phyloP scores from a whole-genome alignment of 2,329 filamentous ascomycete species.

The Alternaria ventricosa region DNA sequence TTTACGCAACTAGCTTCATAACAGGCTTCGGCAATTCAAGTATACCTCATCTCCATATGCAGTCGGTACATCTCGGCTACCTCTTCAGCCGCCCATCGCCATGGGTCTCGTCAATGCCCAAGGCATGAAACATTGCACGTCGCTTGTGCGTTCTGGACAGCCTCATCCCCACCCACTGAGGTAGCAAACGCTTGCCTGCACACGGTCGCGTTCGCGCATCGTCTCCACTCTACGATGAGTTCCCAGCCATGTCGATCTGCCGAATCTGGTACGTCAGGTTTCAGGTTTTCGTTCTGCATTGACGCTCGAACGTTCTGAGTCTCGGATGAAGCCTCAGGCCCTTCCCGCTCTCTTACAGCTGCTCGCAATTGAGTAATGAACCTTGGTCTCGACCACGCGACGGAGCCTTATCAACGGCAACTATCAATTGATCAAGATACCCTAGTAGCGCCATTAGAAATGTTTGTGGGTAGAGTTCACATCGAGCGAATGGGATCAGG shows the following conservation, averaged over 20 bases:
- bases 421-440: background rate
- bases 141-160: constrained; percentile 1
- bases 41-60: background rate
- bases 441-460: background rate
- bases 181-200: background rate
- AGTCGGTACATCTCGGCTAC: constrained; percentile 1
- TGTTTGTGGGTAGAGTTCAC: background rate
- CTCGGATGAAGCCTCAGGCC: constrained; percentile 8
- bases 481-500: background rate
- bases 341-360: background rate
- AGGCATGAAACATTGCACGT: constrained; percentile 11
- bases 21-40: background rate
- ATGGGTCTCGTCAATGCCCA: background rate
- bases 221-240: constrained; percentile 1
- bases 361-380: constrained; percentile 1
- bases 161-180: constrained; percentile 6
- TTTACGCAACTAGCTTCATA: background rate
- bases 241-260: constrained; percentile 4
- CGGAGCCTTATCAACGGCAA: background rate
- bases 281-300: constrained; percentile 8
- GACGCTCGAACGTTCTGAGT: constrained; percentile 10
- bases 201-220: constrained; percentile 12
- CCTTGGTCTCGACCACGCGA: background rate
- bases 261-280: constrained; percentile 4
- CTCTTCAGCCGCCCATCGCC: background rate